These are phyloP conservation scores for Phytophthora macrochlamydospora DNA, from an alignment of 352 stramenopile genomes.

Conservation along the genomic window DNA sequence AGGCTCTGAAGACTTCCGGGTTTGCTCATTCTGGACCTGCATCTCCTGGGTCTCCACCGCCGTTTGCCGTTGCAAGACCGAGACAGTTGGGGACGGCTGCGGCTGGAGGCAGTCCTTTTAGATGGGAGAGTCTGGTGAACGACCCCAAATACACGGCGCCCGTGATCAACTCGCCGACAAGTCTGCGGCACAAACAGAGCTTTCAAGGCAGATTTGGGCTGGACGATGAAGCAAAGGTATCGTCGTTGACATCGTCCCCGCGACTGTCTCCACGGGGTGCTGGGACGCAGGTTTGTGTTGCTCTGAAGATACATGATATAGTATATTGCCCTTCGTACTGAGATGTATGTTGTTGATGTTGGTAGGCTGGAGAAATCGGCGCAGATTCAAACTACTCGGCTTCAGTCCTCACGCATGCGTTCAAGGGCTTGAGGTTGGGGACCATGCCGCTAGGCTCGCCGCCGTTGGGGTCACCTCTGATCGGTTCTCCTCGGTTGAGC, in stretches of 20 bases:
- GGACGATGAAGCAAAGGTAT: conserved; percentile 42
- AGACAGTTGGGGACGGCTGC: conserved; percentile 13
- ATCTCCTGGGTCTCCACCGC: conserved; percentile 67
- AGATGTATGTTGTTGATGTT: not conserved
- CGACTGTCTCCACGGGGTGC: conserved; percentile 34
- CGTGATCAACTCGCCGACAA: conserved; percentile 55
- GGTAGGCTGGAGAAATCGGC: conserved; percentile 29
- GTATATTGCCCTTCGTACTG: too few relatives aligned
- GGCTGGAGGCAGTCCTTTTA: conserved; percentile 54
- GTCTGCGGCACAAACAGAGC: conserved; percentile 35
- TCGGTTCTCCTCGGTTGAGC: conserved; percentile 61
- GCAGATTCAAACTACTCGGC: conserved; percentile 50
- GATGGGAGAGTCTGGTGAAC: conserved; percentile 70
- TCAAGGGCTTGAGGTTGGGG: conserved; percentile 58
- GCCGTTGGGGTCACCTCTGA: conserved; percentile 40
- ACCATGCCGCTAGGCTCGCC: conserved; percentile 35
- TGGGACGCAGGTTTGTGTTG: conserved; percentile 6
- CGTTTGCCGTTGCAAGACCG: conserved; percentile 57
- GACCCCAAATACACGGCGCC: conserved; percentile 65
- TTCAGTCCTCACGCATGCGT: conserved; percentile 67
- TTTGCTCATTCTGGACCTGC: conserved; percentile 40
- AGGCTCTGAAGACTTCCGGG: conserved; percentile 55
- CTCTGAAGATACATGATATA: too few relatives aligned
- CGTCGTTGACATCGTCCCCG: conserved; percentile 26
- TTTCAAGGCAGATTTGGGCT: conserved; percentile 40